Percentiles rank a stretch among this genome's conserved stretches.
Evolutionary conservation across 306 rosid genomes (phyloP).

Genomic region (Rosa persica): DNA sequence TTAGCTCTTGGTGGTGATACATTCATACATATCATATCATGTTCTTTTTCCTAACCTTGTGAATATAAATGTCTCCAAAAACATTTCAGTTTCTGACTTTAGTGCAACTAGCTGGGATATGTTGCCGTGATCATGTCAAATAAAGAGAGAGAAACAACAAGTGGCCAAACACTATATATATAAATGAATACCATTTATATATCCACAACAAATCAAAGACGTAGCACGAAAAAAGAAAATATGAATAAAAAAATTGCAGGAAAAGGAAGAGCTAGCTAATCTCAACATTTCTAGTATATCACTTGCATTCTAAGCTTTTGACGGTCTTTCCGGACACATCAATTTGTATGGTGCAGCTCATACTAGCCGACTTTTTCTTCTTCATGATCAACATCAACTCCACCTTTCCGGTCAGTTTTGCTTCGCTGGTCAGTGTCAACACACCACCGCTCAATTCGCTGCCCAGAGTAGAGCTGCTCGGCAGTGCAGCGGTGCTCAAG

Average conservation of each 20-base stretch:
- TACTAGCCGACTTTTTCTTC: constrained; percentile 20
- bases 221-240: not conserved
- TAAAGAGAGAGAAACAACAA: not conserved
- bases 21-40: too few species aligned
- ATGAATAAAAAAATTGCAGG: not conserved
- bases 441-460: not conserved
- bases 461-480: not conserved
- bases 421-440: not conserved
- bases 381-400: constrained; percentile 12
- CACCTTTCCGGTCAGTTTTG: constrained; percentile 16
- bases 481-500: too few species aligned
- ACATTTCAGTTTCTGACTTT: too few species aligned
- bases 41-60: too few species aligned
- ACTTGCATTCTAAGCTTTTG: not conserved
- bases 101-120: too few species aligned
- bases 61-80: too few species aligned
- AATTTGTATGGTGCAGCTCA: constrained; percentile 16
- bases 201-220: not conserved
- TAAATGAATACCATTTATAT: not conserved
- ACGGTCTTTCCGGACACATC: not conserved
- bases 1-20: too few species aligned
- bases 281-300: not conserved
- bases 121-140: not conserved
- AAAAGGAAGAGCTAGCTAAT: not conserved
- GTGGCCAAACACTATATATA: not conserved